Percentiles rank a stretch among this genome's conserved stretches.
Conservation (phyloP, 768 basidiomycete species). For the Ramaria rubella region DNA sequence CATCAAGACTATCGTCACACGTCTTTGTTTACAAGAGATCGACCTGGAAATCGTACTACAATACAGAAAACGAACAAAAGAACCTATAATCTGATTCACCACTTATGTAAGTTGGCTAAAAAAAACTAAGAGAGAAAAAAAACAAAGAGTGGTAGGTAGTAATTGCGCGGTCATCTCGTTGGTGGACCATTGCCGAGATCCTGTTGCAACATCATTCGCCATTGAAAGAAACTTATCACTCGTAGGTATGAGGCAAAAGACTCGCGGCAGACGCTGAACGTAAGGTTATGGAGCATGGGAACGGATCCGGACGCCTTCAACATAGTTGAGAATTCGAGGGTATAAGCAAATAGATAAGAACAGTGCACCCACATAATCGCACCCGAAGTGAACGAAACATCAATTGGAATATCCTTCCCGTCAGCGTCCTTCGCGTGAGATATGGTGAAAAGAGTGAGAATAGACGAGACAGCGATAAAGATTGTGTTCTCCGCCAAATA, state of each 20-base stretch:
- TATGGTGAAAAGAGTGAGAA: constrained; percentile 43
- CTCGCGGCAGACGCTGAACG: constrained; percentile 1
- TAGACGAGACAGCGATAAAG: constrained; percentile 39
- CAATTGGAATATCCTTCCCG: constrained; percentile 35
- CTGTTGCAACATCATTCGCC: no score
- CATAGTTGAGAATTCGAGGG: not conserved
- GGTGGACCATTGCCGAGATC: no score
- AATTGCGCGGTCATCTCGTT: no score
- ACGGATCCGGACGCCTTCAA: constrained; percentile 10
- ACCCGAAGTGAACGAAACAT: constrained; percentile 29
- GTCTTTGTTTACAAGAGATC: no score
- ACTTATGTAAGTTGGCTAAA: no score
- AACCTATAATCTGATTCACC: no score
- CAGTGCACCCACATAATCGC: constrained; percentile 12
- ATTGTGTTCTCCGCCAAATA: constrained; percentile 44
- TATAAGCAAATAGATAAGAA: not conserved
- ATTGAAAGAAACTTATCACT: not conserved
- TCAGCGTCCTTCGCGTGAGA: constrained; percentile 33
- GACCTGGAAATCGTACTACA: no score
- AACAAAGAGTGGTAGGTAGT: no score
- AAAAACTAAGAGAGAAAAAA: no score
- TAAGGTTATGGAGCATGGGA: constrained; percentile 10
- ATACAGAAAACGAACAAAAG: no score
- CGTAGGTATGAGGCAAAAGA: not conserved
- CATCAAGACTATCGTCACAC: no score